Base-by-base conservation (phyloP, 495 filamentous ascomycete species). In the Ascodesmis nigricans region DNA sequence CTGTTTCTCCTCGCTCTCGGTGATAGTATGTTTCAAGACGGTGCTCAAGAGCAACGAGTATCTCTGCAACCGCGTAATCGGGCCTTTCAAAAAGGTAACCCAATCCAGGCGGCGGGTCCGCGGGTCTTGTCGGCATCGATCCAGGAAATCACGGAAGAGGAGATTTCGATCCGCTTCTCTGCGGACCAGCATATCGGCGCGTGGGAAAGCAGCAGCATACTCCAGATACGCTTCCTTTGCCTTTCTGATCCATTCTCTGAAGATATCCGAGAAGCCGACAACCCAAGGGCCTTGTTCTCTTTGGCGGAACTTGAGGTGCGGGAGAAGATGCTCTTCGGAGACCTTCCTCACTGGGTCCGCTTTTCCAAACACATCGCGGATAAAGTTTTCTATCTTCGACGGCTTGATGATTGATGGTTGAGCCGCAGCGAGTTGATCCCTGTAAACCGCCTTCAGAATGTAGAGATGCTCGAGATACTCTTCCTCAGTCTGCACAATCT, bases 201-300 rank as follows among this genome's bases (percentile, higher is more conserved):
- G 67, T 0, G 87, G 84, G 38, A 81, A 95, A 0, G 69, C 72
- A 1, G 77, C 73, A 31, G 84, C 80, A 55, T 95, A 99, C 27
- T 83, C 83, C 40, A 93, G 71, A 55, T 95, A 99, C 1, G 76
- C 72, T 3, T 58, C 56, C 55, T 75, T 79, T 1, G 90, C 87
- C 55, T 93, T 95, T 32, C 87, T 67, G 44, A 99, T 91, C 87
- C 87, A 99, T 55, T 99, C 90, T 38, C 87, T 64, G 59, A 99
- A 99, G 35, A 99, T 81, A 44, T 95, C 87, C 48, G 82, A 91
- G 54, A 93, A 92, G 5, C 90, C 87, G 28, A 67, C 63, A 39
- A 99, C 73, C 64, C 80, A 95, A 0, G 87, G 87, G 0, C 90
- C 87, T 53, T 99, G 83, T 48, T 95, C 87, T 44, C 84, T 76